phyloP scores from a whole-genome alignment of 371 early-diverging fungal species.

The Chytridium lagenaria region DNA sequence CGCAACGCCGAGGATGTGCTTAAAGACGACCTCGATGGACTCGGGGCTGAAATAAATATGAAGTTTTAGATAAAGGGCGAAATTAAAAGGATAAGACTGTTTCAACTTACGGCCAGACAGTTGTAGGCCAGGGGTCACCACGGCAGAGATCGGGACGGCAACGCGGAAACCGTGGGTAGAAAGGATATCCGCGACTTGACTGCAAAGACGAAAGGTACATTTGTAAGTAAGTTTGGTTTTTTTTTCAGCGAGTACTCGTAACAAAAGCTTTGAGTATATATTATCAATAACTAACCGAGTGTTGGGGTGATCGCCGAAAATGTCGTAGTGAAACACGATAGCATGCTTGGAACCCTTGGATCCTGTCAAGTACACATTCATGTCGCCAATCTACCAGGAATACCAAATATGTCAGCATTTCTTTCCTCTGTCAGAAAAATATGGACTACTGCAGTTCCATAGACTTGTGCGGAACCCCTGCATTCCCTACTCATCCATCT shows the following conservation, averaged over 20 bases:
- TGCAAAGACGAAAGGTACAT: slow-evolving; percentile 50
- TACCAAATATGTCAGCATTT: too few species aligned
- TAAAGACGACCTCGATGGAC: slow-evolving; percentile 38
- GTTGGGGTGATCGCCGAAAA: slow-evolving; percentile 50
- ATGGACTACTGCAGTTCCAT: neutral
- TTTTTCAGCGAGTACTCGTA: too few species aligned
- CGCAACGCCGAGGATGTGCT: slow-evolving; percentile 8
- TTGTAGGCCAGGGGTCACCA: slow-evolving; percentile 50
- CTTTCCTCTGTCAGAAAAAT: neutral
- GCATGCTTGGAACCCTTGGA: slow-evolving; percentile 46
- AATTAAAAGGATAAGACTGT: neutral
- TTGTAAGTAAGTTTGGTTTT: too few species aligned
- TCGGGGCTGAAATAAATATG: neutral
- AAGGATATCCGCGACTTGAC: slow-evolving; percentile 71
- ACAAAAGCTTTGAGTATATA: too few species aligned
- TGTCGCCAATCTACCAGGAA: slow-evolving; percentile 46
- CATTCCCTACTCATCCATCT: neutral
- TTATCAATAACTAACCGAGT: slow-evolving; percentile 11
- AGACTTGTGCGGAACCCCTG: neutral
- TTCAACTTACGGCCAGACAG: neutral
- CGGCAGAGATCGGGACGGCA: slow-evolving; percentile 71
- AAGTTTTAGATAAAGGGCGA: neutral
- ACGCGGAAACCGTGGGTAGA: slow-evolving; percentile 66
- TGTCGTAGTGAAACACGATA: slow-evolving; percentile 53
- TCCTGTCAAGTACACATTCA: slow-evolving; percentile 50